A percentile compares a stretch with the other conserved stretches of the same genome.
Evolutionary conservation across 805 yeast genomes (phyloP).

Genomic region (Nakazawaea ernobii): DNA sequence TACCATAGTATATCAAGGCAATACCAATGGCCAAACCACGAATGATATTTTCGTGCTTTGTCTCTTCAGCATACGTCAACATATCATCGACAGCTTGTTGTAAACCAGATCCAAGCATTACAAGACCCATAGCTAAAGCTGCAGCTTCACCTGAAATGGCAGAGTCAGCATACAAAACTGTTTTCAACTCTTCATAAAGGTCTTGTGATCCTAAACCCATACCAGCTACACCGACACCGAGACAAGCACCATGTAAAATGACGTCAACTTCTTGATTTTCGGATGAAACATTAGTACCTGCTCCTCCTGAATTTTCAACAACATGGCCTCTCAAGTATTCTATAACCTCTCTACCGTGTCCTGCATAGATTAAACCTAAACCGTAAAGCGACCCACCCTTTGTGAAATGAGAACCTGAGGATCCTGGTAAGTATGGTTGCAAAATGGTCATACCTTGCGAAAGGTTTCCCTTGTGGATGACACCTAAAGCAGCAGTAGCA

Average conservation of each 20-base stretch:
- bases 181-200: slow-evolving; percentile 76
- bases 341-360: slow-evolving; percentile 86
- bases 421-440: slow-evolving; percentile 87
- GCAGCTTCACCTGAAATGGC: slow-evolving; percentile 97
- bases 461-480: slow-evolving; percentile 90
- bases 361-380: slow-evolving; percentile 89
- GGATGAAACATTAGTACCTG: slow-evolving; percentile 34
- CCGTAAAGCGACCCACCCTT: slow-evolving; percentile 96
- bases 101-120: slow-evolving; percentile 87
- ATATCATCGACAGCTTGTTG: slow-evolving; percentile 66
- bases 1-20: slow-evolving; percentile 81
- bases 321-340: slow-evolving; percentile 71
- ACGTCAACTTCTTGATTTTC: slow-evolving; percentile 73
- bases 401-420: slow-evolving; percentile 74
- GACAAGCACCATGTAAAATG: slow-evolving; percentile 88
- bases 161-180: slow-evolving; percentile 80
- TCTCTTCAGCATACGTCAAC: slow-evolving; percentile 88
- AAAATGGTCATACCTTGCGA: slow-evolving; percentile 84
- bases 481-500: slow-evolving; percentile 97
- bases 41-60: slow-evolving; percentile 91
- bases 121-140: slow-evolving; percentile 92
- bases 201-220: slow-evolving; percentile 80
- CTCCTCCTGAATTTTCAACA: slow-evolving; percentile 36
- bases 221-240: slow-evolving; percentile 95
- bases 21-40: slow-evolving; percentile 91